Evolutionary conservation across 2,329 filamentous ascomycete genomes (phyloP), one percentile per base, ranked within the genome.

Genomic region (Exophiala alcalophila): DNA sequence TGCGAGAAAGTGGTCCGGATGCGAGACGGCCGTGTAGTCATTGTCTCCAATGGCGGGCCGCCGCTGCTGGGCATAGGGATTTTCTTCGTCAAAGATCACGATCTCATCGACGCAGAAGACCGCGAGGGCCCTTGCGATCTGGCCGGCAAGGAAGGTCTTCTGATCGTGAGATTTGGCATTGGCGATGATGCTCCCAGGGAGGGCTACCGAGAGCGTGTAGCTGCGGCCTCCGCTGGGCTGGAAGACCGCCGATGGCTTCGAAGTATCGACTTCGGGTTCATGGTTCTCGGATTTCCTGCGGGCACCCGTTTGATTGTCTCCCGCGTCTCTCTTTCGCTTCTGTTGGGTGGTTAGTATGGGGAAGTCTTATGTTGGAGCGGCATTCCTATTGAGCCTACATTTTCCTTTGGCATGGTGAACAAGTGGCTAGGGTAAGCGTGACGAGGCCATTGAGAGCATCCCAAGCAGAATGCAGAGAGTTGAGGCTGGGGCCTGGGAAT

Each of bases 61-160:
- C 33, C 39, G 27, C 18, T 29, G 53, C 52, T 21, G 52, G 76
- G 54, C 43, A 44, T 52, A 24, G n/a, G 56, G 11, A 41, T 47
- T 21, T 53, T 61, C 75, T 65, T 94, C 88, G 59, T 91, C 81
- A 63, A 85, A 94, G 40, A 94, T 70, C 36, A 94, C 74, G 20
- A 94, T 74, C 66, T 94, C 88, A 61, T 94, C 88, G 54, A 94
- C 76, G 58, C 79, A 83, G 66, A 92, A 94, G 50, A 94, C 83
- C 49, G 86, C 84, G 37, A 88, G 76, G 23, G 86, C 86, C 39
- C 88, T 84, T 4, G 87, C 87, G 39, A 94, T 81, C 52, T 84
- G 81, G 5, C 84, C 85, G 1, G 82, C 83, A 33, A 85, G 72
- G 33, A 76, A 74, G 24, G 83, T 87, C 60, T 87, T 83, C 59